Conservation (phyloP, 257 asterid species). For the Leonotis leonurus region DNA sequence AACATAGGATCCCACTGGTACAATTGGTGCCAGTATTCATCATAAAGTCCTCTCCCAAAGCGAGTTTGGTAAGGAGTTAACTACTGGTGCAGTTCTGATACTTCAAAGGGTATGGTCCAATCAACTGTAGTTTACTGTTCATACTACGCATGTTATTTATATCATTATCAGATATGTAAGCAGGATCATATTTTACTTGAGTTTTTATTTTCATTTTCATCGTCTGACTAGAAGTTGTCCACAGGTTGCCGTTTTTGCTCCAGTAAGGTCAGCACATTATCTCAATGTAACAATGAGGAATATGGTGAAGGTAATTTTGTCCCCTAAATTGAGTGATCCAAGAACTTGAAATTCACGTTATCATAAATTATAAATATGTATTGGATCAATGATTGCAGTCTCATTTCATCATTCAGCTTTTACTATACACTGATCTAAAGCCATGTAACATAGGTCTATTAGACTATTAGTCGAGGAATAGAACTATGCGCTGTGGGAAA, state of each 20-base stretch:
- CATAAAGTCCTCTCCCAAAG: conserved; percentile 56
- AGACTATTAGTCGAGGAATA: not conserved
- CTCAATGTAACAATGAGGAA: conserved; percentile 69
- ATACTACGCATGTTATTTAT: conserved; percentile 3
- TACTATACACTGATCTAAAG: not conserved
- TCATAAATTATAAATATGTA: not conserved
- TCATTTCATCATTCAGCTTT: not conserved
- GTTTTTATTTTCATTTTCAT: conserved; percentile 13
- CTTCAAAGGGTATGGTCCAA: conserved; percentile 58
- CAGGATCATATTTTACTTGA: not conserved
- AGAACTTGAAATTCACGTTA: not conserved
- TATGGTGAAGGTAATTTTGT: conserved; percentile 47
- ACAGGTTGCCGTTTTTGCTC: conserved; percentile 82
- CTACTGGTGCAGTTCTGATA: conserved; percentile 61
- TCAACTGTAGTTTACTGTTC: conserved; percentile 7
- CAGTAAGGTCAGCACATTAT: conserved; percentile 54
- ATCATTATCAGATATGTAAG: not conserved
- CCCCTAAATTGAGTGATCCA: not conserved
- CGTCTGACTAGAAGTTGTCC: conserved; percentile 23
- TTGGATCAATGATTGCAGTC: not conserved
- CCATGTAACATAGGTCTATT: not conserved
- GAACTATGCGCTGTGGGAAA: not conserved
- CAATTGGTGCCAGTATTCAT: conserved; percentile 74
- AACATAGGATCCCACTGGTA: conserved; percentile 86
- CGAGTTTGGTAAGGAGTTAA: conserved; percentile 50